Evolutionary conservation across 163 green algal species (phyloP), one percentile per base, ranked within the genome.

Genomic region (Scenedesmus sp.): DNA sequence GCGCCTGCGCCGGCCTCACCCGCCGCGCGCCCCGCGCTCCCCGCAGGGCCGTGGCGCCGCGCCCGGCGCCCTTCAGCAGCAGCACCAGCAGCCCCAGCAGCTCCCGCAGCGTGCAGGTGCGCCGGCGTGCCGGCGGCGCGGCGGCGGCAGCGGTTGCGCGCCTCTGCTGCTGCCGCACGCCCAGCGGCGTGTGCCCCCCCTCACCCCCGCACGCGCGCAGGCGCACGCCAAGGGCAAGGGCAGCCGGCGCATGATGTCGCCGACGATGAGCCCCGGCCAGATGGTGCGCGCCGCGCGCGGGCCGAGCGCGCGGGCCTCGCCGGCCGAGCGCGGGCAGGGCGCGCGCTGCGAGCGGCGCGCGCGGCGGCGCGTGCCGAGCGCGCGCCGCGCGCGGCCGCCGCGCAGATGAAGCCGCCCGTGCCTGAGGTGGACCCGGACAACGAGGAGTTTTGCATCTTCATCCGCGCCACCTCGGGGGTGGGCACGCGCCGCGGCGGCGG

Each of bases 381-480:
- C 29, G 60, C 20, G 28, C n/a, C 10, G 39, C 39, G 39, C 39
- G 7, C 10, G 39, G 6, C 39, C 39, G 6, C 7, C 22, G 18
- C 51, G 20, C 73, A 71, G 62, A 7, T 73, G 33, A 13, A 34
- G 0, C 86, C 89, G 1, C 89, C 89, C 10, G 86, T 83, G 0
- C 94, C 93, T 28, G 87, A 90, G 36, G 87, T 97, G 6, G 93
- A 98, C 75, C 91, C 91, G 10, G 89, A 96, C 26, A 97, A 98
- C 74, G 89, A 84, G 28, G 92, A 97, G 86, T 97, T 98, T 84
- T 90, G 97, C 18, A 77, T 98, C 51, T 98, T 98, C 67, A 80
- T 95, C 18, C 82, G 89, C 36, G 86, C 88, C 11, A 89, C 87
- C 58, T 57, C 26, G 20, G 72, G 77, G 67, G 78, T 76, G 24